These are phyloP conservation scores for Sordaria brevicollis DNA, from an alignment of 495 filamentous ascomycete genomes.

Conservation along the genomic window DNA sequence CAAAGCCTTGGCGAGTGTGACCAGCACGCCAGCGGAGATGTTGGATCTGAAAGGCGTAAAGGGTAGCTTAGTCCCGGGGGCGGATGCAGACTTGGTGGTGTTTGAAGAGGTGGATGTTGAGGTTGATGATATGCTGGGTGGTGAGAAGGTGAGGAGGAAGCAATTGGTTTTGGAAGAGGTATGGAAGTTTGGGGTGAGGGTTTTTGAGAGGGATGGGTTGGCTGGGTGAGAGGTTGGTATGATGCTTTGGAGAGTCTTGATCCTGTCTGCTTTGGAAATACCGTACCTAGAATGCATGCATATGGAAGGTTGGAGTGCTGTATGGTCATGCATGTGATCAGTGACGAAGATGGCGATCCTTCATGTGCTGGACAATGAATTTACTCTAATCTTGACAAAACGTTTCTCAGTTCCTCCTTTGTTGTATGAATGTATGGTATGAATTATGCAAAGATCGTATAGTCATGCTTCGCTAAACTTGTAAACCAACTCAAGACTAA, in stretches of 20 bases:
- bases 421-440: no score
- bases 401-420: no score
- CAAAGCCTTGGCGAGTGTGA: conserved; percentile 58
- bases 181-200: conserved; percentile 19
- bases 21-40: conserved; percentile 62
- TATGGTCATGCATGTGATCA: no score
- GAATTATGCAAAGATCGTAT: no score
- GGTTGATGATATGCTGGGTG: not conserved
- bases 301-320: no score
- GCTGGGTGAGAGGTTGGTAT: not conserved
- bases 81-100: conserved; percentile 73
- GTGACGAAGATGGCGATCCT: no score
- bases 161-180: conserved; percentile 14
- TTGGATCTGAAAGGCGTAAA: conserved; percentile 56
- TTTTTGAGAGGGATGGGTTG: conserved; percentile 5
- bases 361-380: no score
- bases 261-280: not conserved
- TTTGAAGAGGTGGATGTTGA: conserved; percentile 39
- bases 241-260: not conserved
- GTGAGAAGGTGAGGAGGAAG: not conserved
- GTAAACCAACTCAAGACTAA: not conserved
- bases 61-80: conserved; percentile 54
- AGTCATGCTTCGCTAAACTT: not conserved
- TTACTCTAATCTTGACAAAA: no score
- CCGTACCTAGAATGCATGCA: no score